Evolutionary conservation across 257 asterid genomes (phyloP).

Genomic region (Scutellaria galericulata): DNA sequence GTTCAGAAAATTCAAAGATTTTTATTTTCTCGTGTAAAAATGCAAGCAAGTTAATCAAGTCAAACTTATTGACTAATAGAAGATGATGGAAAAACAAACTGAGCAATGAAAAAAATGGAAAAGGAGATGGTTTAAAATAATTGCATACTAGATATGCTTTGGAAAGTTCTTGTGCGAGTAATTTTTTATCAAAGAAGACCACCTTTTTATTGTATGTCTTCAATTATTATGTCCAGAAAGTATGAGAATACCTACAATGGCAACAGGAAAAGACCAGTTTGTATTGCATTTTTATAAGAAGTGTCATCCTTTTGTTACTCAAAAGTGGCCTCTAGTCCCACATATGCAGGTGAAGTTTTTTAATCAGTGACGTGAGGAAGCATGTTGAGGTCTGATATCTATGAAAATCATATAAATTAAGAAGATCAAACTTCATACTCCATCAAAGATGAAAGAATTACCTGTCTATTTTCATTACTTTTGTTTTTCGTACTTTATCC

Average conservation of each 20-base stretch:
- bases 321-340: not conserved
- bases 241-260: not conserved
- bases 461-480: slow-evolving; percentile 95
- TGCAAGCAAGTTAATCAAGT: not conserved
- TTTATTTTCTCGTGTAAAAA: not conserved
- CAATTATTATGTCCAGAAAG: not conserved
- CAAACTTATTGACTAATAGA: not conserved
- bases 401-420: not conserved
- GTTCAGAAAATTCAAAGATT: not conserved
- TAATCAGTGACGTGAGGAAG: not conserved
- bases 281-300: not conserved
- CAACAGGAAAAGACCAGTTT: slow-evolving; percentile 3
- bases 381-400: not conserved
- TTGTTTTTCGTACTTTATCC: slow-evolving; percentile 72
- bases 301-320: not conserved
- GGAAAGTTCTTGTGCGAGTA: not conserved
- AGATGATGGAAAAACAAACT: not conserved
- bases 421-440: slow-evolving; percentile 1
- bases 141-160: not conserved
- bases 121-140: not conserved
- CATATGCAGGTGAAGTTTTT: not conserved
- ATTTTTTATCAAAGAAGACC: not conserved
- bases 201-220: not conserved
- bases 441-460: slow-evolving; percentile 25
- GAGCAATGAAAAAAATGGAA: not conserved